Base-by-base conservation (phyloP, 345 rosid species). In the Luvunga scandens region DNA sequence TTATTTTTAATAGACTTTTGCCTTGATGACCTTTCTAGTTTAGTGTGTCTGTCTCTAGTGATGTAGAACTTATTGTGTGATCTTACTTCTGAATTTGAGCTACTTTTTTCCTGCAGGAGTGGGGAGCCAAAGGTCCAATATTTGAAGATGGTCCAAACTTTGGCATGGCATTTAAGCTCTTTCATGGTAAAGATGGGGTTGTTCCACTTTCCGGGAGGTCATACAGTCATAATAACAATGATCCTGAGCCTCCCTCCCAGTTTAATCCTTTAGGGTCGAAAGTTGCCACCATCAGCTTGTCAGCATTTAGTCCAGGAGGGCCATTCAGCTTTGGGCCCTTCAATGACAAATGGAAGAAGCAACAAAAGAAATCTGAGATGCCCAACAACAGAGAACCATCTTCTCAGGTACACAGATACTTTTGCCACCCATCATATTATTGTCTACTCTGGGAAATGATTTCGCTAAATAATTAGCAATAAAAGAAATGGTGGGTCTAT, bases 61-160 rank as follows among this genome's bases (percentile, higher is more conserved):
- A 56, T 59, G 66, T 55, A 65, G 31, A 71, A 36, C 33, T 81
- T 16, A 68, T 67, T 34, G 34, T 18, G 13, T 69, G 42, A 10
- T 31, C 5, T 39, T n/a, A 24, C 7, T 9, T 9, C n/a, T 63
- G 34, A 30, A 19, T 76, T 71, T 45, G 9, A 5, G 42, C 67
- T 66, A 0, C 16, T 66, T 27, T 31, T 48, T 61, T 69, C 50
- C 53, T 83, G 76, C 75, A 88, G 91, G 81, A 76, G 71, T 80
- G 68, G 68, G 97, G 89, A 81, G 87, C 85, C 69, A 91, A 85
- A 84, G 98, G 97, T 74, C 98, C 97, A 10, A 93, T 94, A 70
- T 94, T 94, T 84, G 97, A 93, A 75, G 98, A 94, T 87, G 97
- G 93, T 77, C 90, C 94, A 7, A 85, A 86, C 72, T 93, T 94